Base-by-base conservation (phyloP, 352 stramenopile species). In the Phytophthora pistaciae region DNA sequence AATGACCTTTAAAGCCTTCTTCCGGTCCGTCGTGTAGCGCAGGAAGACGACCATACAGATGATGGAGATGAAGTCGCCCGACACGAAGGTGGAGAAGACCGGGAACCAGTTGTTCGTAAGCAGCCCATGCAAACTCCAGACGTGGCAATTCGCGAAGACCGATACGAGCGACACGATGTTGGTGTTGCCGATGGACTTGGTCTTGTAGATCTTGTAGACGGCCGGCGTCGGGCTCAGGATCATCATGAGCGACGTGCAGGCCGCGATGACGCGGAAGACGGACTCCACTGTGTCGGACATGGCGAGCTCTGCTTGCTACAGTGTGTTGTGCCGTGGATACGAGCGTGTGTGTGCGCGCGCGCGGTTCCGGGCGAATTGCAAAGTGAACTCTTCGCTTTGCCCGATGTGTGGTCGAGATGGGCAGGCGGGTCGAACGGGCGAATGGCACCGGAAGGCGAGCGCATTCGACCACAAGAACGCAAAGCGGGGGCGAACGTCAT, bases 121-220 rank as follows among this genome's bases (percentile, higher is more conserved):
- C 60, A 78, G 80, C 46, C 82, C 79, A 7, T 83, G 77, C 40
- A 90, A 53, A 44, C 74, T 82, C 77, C 77, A 85, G 16, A 85
- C 71, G 62, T 77, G 69, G 53, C 66, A 85, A 46, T 85, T 85
- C n/a, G 68, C 75, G 21, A 85, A 72, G 42, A 82, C 72, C 18
- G 70, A 77, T 38, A 82, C 75, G 44, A 85, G 75, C 60, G 78
- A 82, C 16, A 85, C 57, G 57, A 83, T 79, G 42, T 61, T 80
- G 21, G 73, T 83, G 67, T 79, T 72, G 50, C 78, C 75, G 18
- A 72, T 82, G 13, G 75, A 69, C 46, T 72, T 74, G 58, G 72
- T 78, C 73, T 80, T 82, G 70, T 82, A 66, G 64, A 85, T 85
- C 38, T 68, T 65, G 49, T 76, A 85, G 42, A 85, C 66, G 5